Evolutionary conservation across 768 basidiomycete genomes (phyloP).

Genomic region (Sistotremastrum suecicum): DNA sequence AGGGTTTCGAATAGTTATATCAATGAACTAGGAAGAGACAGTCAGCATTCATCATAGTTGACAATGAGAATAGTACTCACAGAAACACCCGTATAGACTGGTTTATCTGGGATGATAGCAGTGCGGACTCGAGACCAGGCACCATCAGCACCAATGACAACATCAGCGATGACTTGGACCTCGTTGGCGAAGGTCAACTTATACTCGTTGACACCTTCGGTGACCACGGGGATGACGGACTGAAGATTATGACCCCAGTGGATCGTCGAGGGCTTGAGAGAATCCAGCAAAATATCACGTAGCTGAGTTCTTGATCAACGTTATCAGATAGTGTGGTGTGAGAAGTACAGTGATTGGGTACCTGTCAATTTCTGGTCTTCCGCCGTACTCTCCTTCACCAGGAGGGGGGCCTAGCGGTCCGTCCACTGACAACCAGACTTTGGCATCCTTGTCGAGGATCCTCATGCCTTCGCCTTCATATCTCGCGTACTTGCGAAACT

Average conservation of each 20-base stretch:
- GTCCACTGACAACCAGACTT: not conserved
- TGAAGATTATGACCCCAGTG: too few relatives aligned
- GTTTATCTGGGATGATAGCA: conserved; percentile 9
- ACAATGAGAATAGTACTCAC: conserved; percentile 6
- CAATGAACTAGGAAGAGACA: too few relatives aligned
- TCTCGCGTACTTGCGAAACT: conserved; percentile 10
- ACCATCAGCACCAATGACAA: conserved; percentile 17
- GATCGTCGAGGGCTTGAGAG: conserved; percentile 8
- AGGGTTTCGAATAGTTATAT: too few relatives aligned
- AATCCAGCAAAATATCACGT: conserved; percentile 14
- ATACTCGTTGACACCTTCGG: too few relatives aligned
- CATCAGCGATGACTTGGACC: not conserved
- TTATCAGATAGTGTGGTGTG: too few relatives aligned
- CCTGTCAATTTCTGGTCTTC: too few relatives aligned
- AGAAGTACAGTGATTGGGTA: too few relatives aligned
- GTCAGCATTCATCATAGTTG: too few relatives aligned
- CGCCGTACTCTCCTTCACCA: too few relatives aligned
- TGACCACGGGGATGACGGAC: too few relatives aligned
- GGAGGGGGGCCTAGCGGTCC: too few relatives aligned
- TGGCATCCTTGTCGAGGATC: conserved; percentile 6
- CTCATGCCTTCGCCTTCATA: conserved; percentile 11
- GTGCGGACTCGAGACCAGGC: conserved; percentile 14
- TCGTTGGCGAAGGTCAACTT: too few relatives aligned
- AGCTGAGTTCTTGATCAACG: conserved; percentile 7
- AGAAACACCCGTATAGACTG: conserved; percentile 11